Percentiles rank a stretch among this genome's conserved stretches.
Conservation (phyloP, 2,329 filamentous ascomycete species). For the Metarhizium album region DNA sequence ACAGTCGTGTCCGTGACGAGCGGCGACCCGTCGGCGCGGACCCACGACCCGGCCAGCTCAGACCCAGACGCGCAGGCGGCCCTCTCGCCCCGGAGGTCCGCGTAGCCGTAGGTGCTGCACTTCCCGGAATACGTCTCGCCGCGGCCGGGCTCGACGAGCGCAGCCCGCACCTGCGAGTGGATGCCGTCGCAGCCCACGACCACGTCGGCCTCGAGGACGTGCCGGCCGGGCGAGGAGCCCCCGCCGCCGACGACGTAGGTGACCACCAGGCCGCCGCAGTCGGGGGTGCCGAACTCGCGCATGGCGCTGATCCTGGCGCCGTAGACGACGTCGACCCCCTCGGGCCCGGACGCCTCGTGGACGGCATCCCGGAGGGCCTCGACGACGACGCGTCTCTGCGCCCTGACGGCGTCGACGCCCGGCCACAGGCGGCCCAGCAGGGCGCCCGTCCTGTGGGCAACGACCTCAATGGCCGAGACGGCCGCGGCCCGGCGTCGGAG, state of each 20-base stretch:
- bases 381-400: conserved; percentile 17
- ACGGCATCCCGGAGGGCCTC: conserved; percentile 12
- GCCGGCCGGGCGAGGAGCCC: neutral
- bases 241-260: conserved; percentile 1
- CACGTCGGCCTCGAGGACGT: conserved; percentile 13
- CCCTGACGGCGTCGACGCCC: conserved; percentile 16
- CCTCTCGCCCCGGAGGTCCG: conserved; percentile 2
- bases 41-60: conserved; percentile 2
- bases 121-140: conserved; percentile 24
- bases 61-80: neutral
- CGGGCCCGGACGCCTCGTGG: neutral
- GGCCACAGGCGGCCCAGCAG: conserved; percentile 15
- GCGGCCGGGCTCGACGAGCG: conserved; percentile 15
- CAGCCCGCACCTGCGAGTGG: conserved; percentile 23
- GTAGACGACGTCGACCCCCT: conserved; percentile 10
- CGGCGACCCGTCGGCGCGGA: conserved; percentile 9
- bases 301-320: conserved; percentile 9
- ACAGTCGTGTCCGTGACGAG: conserved; percentile 14
- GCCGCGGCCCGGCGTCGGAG: conserved; percentile 11
- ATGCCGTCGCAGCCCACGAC: conserved; percentile 29
- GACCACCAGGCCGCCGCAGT: conserved; percentile 1
- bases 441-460: conserved; percentile 17
- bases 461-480: conserved; percentile 16
- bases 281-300: conserved; percentile 6
- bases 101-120: conserved; percentile 14